A percentile compares a stretch with the other conserved stretches of the same genome.
phyloP scores from a whole-genome alignment of 1,284 basidiomycete genomes.

The Abortiporus biennis region DNA sequence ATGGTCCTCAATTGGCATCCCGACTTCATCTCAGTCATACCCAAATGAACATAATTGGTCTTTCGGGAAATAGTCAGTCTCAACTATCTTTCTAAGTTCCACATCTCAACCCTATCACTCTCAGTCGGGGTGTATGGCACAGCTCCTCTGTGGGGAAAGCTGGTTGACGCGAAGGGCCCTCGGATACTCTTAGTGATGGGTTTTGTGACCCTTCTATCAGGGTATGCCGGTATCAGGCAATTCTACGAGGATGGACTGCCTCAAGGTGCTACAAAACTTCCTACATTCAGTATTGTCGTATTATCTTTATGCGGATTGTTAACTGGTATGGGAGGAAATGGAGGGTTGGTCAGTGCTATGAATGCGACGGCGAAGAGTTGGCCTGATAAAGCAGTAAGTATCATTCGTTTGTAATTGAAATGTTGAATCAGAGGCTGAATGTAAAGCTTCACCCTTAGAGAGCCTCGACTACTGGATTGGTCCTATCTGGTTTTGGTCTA shows the following conservation, averaged over 20 bases:
- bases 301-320: slow-evolving; percentile 48
- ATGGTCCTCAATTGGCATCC: slow-evolving; percentile 72
- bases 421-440: no score
- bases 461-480: slow-evolving; percentile 66
- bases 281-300: slow-evolving; percentile 24
- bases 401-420: not conserved
- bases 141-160: slow-evolving; percentile 64
- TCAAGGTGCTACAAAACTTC: slow-evolving; percentile 15
- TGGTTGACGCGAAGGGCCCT: slow-evolving; percentile 63
- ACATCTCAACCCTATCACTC: slow-evolving; percentile 6
- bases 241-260: slow-evolving; percentile 52
- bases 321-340: slow-evolving; percentile 60
- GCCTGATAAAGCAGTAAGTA: slow-evolving; percentile 40
- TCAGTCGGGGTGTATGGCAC: slow-evolving; percentile 55
- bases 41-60: slow-evolving; percentile 67
- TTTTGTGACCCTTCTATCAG: slow-evolving; percentile 47
- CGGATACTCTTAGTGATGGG: slow-evolving; percentile 41
- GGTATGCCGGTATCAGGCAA: slow-evolving; percentile 61
- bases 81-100: slow-evolving; percentile 6
- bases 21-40: slow-evolving; percentile 70
- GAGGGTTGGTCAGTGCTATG: slow-evolving; percentile 45
- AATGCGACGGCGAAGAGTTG: slow-evolving; percentile 68
- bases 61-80: slow-evolving; percentile 56
- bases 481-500: slow-evolving; percentile 79
- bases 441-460: slow-evolving; percentile 32